Percentiles rank a stretch among this genome's conserved stretches.
Evolutionary conservation across 2,329 filamentous ascomycete genomes (phyloP).

Genomic region (Alternaria conjuncta): DNA sequence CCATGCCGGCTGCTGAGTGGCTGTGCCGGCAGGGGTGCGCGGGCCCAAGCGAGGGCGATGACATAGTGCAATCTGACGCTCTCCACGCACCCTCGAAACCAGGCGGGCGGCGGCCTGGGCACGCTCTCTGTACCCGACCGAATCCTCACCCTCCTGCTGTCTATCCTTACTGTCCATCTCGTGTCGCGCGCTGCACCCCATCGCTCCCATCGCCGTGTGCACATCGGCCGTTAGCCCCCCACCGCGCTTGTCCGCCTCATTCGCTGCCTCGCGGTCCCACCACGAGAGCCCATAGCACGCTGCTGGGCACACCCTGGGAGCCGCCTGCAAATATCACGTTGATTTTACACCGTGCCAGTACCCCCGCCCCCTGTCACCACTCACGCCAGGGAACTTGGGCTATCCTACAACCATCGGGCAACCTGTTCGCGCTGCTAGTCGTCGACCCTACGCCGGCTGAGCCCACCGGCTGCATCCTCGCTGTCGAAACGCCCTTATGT

Average conservation of each 20-base stretch:
- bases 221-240: conserved; percentile 3
- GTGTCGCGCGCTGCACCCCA: not conserved
- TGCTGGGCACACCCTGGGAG: conserved; percentile 20
- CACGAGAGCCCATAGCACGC: not conserved
- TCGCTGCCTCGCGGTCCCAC: conserved; percentile 15
- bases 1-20: not conserved
- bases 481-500: conserved; percentile 36
- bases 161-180: conserved; percentile 2
- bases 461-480: conserved; percentile 1
- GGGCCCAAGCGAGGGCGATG: conserved; percentile 17
- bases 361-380: conserved; percentile 20
- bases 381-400: conserved; percentile 26
- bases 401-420: conserved; percentile 21
- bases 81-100: conserved; percentile 10
- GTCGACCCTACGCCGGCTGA: conserved; percentile 12
- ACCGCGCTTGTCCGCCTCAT: conserved; percentile 20
- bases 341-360: conserved; percentile 9
- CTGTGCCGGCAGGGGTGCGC: conserved; percentile 2
- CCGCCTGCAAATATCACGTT: conserved; percentile 20
- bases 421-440: conserved; percentile 18
- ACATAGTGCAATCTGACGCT: conserved; percentile 13
- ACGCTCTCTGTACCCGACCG: not conserved
- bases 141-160: not conserved
- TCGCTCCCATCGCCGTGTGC: not conserved
- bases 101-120: conserved; percentile 3